Base-by-base conservation (phyloP, 2,329 filamentous ascomycete species). In the Hymenoscyphus occultus region DNA sequence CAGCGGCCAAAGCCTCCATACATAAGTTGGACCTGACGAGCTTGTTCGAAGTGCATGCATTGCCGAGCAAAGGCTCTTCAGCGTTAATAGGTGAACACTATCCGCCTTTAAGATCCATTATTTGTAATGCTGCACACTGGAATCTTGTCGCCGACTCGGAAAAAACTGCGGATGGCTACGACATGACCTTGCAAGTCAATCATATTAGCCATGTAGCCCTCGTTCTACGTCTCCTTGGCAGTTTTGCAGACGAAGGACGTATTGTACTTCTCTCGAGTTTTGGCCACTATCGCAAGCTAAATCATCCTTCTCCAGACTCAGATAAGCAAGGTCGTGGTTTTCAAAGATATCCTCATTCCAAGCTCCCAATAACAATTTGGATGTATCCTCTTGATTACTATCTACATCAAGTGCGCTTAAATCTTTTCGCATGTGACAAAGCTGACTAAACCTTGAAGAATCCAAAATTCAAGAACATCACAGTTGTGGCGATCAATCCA, bases 261-360 rank as follows among this genome's bases (percentile, higher is more conserved):
- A 69, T 77, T 7, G 69, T 76, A 32, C 70, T 76, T 60, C 71
- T 76, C 28, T 19, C 45, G 6, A 62, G 60, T 42, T 31, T 19
- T 39, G 48, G 3, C 13, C 79, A 81, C 68, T 77, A 72, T 65
- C 74, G 77, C 0, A 77, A 77, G 0, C 78, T 81, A 45, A 72
- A 77, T 7, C 75, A 77, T 57, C 77, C 78, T 1, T 28, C 58
- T 0, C 62, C 71, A 2, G 77, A 79, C 64, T 31, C 32, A 13
- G 76, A 81, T 28, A 73, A 76, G 19, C 66, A 75, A 28, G 79
- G 76, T 2, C 71, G 73, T 5, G 80, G 80, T 4, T 81, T 80
- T 39, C 75, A 79, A 61, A 72, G 78, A 62, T 83, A 82, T 68
- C 79, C 74, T 2, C 76, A 75, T 28, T 76, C 78, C 1, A 82